Conservation (phyloP, 1,284 basidiomycete genomes). For the Exobasidium rhododendri region DNA sequence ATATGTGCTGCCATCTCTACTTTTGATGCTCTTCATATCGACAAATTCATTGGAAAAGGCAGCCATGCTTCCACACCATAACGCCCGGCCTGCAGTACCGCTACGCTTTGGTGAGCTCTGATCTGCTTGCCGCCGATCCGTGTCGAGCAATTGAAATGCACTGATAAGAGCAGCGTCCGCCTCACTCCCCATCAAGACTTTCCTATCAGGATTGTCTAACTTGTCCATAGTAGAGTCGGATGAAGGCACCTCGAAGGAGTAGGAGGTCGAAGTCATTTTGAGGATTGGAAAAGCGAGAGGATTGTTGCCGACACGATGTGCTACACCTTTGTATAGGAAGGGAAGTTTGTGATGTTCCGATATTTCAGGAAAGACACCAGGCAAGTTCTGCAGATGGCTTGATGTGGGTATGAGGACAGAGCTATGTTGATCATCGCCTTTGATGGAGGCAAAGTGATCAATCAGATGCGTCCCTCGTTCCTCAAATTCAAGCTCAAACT, state of each 20-base stretch:
- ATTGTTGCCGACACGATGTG: slow-evolving; percentile 71
- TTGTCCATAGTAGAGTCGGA: slow-evolving; percentile 2
- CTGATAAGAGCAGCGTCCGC: slow-evolving; percentile 72
- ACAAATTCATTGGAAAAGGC: slow-evolving; percentile 63
- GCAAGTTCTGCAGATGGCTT: slow-evolving; percentile 16
- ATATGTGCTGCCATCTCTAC: slow-evolving; percentile 65
- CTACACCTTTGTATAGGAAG: slow-evolving; percentile 69
- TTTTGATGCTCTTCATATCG: slow-evolving; percentile 57
- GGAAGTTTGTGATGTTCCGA: slow-evolving; percentile 29
- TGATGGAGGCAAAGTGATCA: slow-evolving; percentile 57
- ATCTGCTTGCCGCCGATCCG: slow-evolving; percentile 59
- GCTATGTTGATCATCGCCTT: slow-evolving; percentile 35
- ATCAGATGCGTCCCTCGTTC: slow-evolving; percentile 56
- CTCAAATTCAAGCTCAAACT: slow-evolving; percentile 62
- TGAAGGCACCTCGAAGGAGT: slow-evolving; percentile 25
- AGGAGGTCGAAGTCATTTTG: slow-evolving; percentile 64
- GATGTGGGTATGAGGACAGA: slow-evolving; percentile 26
- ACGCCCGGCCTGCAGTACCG: slow-evolving; percentile 6
- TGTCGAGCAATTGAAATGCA: slow-evolving; percentile 80
- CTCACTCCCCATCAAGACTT: slow-evolving; percentile 56
- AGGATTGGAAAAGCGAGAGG: slow-evolving; percentile 80
- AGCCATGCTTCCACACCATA: slow-evolving; percentile 65
- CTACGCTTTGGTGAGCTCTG: not conserved
- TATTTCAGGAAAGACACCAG: slow-evolving; percentile 44
- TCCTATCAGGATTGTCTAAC: slow-evolving; percentile 2